Evolutionary conservation across 331 rosid genomes (phyloP).

Genomic region (Phaseolus coccineus): DNA sequence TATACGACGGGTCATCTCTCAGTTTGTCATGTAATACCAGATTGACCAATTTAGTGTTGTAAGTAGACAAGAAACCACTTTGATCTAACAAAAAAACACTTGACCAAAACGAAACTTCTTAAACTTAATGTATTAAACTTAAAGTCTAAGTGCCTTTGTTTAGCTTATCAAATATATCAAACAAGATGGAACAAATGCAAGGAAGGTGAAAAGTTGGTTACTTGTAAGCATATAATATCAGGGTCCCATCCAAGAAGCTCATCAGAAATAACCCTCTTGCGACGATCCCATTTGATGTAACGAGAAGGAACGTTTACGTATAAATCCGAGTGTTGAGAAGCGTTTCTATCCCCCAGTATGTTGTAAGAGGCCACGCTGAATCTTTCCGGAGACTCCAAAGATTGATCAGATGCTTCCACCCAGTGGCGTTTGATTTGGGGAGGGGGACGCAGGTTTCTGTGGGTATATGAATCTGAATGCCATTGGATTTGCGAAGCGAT

Average conservation of each 20-base stretch:
- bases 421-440: constrained; percentile 67
- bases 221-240: constrained; percentile 88
- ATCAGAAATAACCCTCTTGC: constrained; percentile 63
- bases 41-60: no score
- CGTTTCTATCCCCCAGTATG: constrained; percentile 74
- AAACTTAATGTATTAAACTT: no score
- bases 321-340: constrained; percentile 68
- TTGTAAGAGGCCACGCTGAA: constrained; percentile 82
- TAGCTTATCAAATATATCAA: no score
- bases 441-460: constrained; percentile 11
- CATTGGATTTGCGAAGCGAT: constrained; percentile 10
- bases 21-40: no score
- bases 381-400: constrained; percentile 63
- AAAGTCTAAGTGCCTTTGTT: no score
- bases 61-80: no score
- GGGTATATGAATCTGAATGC: constrained; percentile 13
- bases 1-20: no score
- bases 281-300: constrained; percentile 68
- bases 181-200: neutral
- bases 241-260: constrained; percentile 76
- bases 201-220: constrained; percentile 41
- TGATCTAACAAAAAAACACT: no score
- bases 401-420: constrained; percentile 58
- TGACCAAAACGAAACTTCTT: no score
- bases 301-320: constrained; percentile 72